A percentile compares a stretch with the other conserved stretches of the same genome.
Evolutionary conservation across 441 rosid genomes (phyloP).

Genomic region (Aquilaria agallochum): DNA sequence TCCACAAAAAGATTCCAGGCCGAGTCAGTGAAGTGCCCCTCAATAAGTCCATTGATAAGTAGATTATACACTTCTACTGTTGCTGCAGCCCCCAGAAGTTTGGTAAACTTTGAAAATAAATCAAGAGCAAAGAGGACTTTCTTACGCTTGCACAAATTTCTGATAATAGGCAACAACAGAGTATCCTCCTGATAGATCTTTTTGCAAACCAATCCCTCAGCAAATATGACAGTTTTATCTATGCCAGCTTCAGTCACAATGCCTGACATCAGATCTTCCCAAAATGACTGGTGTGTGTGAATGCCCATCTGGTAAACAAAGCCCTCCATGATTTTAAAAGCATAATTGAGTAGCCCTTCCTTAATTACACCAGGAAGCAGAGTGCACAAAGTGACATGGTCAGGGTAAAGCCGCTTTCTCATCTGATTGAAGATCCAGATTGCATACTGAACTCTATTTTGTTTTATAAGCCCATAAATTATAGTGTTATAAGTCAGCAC

Average conservation of each 20-base stretch:
- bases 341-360: constrained; percentile 54
- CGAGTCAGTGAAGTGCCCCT: constrained; percentile 34
- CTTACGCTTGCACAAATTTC: constrained; percentile 56
- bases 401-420: constrained; percentile 73
- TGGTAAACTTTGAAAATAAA: constrained; percentile 55
- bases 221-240: constrained; percentile 53
- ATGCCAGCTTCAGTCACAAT: constrained; percentile 59
- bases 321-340: constrained; percentile 55
- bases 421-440: constrained; percentile 87
- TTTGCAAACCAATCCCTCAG: constrained; percentile 52
- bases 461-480: constrained; percentile 69
- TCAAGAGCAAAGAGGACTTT: constrained; percentile 46
- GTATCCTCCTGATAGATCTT: constrained; percentile 55
- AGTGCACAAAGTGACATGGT: constrained; percentile 80
- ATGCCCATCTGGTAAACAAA: constrained; percentile 41
- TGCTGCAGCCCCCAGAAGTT: constrained; percentile 50
- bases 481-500: constrained; percentile 81
- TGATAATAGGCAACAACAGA: constrained; percentile 59
- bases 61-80: constrained; percentile 47
- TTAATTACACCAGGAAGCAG: constrained; percentile 83
- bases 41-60: constrained; percentile 64
- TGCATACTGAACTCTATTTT: constrained; percentile 48
- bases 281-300: constrained; percentile 29
- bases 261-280: constrained; percentile 80
- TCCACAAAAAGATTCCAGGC: constrained; percentile 51